A percentile compares a stretch with the other conserved stretches of the same genome.
Evolutionary conservation across 2,329 filamentous ascomycete genomes (phyloP).

Genomic region (Colletotrichum orbiculare): DNA sequence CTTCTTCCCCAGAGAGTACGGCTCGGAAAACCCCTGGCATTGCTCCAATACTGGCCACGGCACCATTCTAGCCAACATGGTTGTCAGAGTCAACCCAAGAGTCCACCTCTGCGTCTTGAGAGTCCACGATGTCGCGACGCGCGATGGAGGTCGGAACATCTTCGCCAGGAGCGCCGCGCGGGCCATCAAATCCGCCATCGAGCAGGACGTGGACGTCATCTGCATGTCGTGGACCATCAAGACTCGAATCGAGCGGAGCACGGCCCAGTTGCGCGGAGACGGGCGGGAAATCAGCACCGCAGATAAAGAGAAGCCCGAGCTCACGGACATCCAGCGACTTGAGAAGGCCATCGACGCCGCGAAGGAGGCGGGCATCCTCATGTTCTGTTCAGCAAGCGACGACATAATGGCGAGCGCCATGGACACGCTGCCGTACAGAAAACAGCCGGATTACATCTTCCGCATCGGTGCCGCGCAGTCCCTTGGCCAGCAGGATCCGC

Average conservation of each 20-base stretch:
- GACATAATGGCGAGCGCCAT: not conserved
- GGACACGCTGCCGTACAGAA: not conserved
- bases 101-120: too few relatives aligned
- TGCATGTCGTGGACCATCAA: constrained; percentile 7
- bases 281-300: too few relatives aligned
- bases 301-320: not conserved
- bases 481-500: not conserved
- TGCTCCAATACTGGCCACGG: not conserved
- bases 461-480: not conserved
- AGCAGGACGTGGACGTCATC: not conserved
- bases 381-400: not conserved
- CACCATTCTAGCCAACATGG: not conserved
- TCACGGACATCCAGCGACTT: not conserved
- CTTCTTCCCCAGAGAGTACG: not conserved
- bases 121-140: not conserved
- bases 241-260: not conserved
- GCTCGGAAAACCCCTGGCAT: not conserved
- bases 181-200: not conserved
- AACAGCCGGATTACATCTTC: too few relatives aligned
- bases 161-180: not conserved
- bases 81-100: not conserved
- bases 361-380: not conserved
- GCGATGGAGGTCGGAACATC: not conserved
- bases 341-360: not conserved
- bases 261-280: too few relatives aligned